Evolutionary conservation across 2,329 filamentous ascomycete species (phyloP).

Genomic region (Aspergillus eucalypticola): DNA sequence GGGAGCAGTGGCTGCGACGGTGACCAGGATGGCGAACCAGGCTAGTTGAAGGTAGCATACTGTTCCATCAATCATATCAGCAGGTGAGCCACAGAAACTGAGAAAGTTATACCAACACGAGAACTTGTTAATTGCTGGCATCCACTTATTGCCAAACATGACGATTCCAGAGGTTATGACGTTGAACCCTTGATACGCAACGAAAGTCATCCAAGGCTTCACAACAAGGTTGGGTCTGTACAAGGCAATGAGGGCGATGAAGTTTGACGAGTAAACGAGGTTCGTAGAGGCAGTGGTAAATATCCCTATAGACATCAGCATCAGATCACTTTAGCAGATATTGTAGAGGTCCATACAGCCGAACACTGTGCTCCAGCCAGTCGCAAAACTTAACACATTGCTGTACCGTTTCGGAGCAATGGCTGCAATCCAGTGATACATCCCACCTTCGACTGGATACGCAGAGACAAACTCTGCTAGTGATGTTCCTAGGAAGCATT

Average conservation of each 20-base stretch:
- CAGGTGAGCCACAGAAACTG: not conserved
- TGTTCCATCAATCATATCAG: conserved; percentile 6
- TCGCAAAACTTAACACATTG: conserved; percentile 47
- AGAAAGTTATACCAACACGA: conserved; percentile 32
- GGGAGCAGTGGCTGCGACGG: conserved; percentile 50
- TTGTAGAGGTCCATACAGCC: conserved; percentile 31
- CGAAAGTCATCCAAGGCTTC: conserved; percentile 52
- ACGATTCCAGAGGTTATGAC: conserved; percentile 47
- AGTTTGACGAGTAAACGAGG: conserved; percentile 45
- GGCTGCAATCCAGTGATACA: conserved; percentile 56
- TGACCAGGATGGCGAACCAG: conserved; percentile 52
- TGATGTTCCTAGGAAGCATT: conserved; percentile 49
- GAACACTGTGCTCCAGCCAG: conserved; percentile 48
- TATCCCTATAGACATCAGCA: conserved; percentile 38
- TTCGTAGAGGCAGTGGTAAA: conserved; percentile 50
- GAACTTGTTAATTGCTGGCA: conserved; percentile 48
- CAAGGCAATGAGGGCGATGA: conserved; percentile 47
- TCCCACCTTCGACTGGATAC: conserved; percentile 52
- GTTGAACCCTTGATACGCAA: conserved; percentile 44
- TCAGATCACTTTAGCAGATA: not conserved
- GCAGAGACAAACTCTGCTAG: conserved; percentile 52
- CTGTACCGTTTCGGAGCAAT: conserved; percentile 46
- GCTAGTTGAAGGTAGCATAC: conserved; percentile 51
- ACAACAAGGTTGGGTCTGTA: conserved; percentile 44
- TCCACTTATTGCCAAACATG: conserved; percentile 51